Base-by-base conservation (phyloP, 1,284 basidiomycete genomes). In the Phellinidium pouzarii region DNA sequence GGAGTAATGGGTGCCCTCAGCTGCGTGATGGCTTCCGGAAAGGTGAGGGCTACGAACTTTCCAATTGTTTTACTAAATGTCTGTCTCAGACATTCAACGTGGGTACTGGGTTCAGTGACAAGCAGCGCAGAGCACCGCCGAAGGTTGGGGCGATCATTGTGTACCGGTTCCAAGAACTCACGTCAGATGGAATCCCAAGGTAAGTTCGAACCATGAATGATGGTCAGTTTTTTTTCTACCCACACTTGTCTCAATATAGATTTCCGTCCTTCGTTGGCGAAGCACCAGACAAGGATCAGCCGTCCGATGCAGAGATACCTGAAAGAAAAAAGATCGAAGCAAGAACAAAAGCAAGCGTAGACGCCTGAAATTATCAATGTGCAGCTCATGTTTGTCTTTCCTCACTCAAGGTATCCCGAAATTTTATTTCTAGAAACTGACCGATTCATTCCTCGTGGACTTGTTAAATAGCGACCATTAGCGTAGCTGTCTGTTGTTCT, bases 81-180 rank as follows among this genome's bases (percentile, higher is more conserved):
- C 14, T 5, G 22, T 38, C 12, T 9, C 43, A 79, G 77, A 72
- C 65, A 12, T 82, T 82, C 68, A 78, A 70, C 44, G 76, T 79
- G 11, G 79, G 80, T 3, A 76, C 73, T 3, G 79, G 80, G 1
- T 63, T 82, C 46, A 73, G 66, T 14, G 77, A 80, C 61, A 75
- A 74, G 56, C 75, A 75, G 52, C 73, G 79, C 51, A 66, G 68
- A 53, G 69, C 70, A 37, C 78, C 79, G n/a, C 78, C 78, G 0
- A 74, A 77, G 59, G 64, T 84, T 42, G 82, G 82, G 2, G 65
- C 73, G 1, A 80, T 85, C 58, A 75, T 85, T 53, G 73, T 71
- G 0, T 85, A 84, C 64, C 71, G 80, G 27, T 84, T 84, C 65
- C 80, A 83, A 59, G 82, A 84, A 61, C 66, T 84, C 40, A 82